Conservation (phyloP, 345 rosid species). For the Eucalyptus shirleyi region DNA sequence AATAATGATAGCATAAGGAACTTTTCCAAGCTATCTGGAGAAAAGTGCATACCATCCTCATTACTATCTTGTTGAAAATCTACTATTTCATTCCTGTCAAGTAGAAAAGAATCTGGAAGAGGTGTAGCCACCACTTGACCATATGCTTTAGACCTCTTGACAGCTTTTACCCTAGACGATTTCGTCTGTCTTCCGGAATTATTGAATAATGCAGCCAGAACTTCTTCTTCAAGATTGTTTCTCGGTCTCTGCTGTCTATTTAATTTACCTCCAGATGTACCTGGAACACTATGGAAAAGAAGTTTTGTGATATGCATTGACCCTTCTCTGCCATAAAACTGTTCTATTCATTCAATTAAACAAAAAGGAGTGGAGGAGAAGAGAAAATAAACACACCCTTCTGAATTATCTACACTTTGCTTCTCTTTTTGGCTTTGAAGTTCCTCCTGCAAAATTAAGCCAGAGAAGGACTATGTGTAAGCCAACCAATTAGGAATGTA, state of each 20-base stretch:
- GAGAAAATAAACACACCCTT: neutral
- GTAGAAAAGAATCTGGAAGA: conserved; percentile 2
- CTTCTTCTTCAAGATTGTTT: conserved; percentile 17
- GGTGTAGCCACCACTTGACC: conserved; percentile 24
- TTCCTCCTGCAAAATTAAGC: neutral
- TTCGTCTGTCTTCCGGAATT: conserved; percentile 10
- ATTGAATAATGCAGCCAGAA: conserved; percentile 19
- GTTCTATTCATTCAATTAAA: neutral
- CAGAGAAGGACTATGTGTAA: neutral
- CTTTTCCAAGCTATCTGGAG: neutral
- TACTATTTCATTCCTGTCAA: neutral
- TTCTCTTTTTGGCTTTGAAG: neutral
- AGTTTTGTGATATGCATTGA: neutral
- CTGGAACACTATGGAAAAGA: neutral
- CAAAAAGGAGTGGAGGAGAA: neutral
- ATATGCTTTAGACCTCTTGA: conserved; percentile 7
- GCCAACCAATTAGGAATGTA: neutral
- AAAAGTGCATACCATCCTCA: conserved; percentile 4
- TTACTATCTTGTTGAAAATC: neutral
- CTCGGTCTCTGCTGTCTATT: conserved; percentile 1
- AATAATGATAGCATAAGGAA: neutral
- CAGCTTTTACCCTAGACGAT: neutral
- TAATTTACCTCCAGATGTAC: neutral
- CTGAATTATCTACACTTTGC: neutral
- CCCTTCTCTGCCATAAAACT: neutral